A percentile compares a stretch with the other conserved stretches of the same genome.
phyloP scores from a whole-genome alignment of 345 rosid genomes.

The Camelina hispida region DNA sequence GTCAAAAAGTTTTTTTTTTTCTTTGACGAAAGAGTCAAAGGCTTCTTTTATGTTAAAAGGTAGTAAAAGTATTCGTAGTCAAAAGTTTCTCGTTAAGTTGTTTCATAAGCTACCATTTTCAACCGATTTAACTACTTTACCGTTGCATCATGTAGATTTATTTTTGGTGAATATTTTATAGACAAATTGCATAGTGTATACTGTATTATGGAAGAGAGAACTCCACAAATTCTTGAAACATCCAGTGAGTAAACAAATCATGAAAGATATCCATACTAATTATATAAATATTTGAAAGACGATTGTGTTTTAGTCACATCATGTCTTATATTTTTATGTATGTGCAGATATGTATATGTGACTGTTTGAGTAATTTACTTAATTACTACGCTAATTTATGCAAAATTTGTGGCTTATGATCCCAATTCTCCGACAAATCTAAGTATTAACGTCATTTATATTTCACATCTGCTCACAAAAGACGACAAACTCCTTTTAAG shows the following conservation, averaged over 20 bases:
- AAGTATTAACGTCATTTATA: constrained; percentile 36
- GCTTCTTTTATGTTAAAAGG: constrained; percentile 6
- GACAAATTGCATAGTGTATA: too few species aligned
- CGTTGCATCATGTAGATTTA: constrained; percentile 20
- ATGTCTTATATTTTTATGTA: constrained; percentile 1
- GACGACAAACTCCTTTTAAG: constrained; percentile 33
- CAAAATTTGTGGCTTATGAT: constrained; percentile 46
- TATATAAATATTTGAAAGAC: too few species aligned
- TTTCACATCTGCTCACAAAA: constrained; percentile 38
- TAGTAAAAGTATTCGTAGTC: constrained; percentile 10
- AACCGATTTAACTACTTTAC: constrained; percentile 35
- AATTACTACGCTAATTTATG: constrained; percentile 41
- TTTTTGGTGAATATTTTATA: neutral
- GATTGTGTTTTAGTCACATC: constrained; percentile 15
- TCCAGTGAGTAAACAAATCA: constrained; percentile 21
- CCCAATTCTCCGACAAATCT: constrained; percentile 44
- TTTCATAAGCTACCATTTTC: constrained; percentile 18
- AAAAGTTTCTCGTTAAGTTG: constrained; percentile 32
- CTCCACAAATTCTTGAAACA: neutral
- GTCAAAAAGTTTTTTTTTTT: constrained; percentile 17
- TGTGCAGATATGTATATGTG: neutral
- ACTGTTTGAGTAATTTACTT: constrained; percentile 7
- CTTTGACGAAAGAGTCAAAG: constrained; percentile 18
- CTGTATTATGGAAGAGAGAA: too few species aligned
- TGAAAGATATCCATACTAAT: neutral